phyloP scores from a whole-genome alignment of 2,329 filamentous ascomycete species.

The Cladosporium phlei region DNA sequence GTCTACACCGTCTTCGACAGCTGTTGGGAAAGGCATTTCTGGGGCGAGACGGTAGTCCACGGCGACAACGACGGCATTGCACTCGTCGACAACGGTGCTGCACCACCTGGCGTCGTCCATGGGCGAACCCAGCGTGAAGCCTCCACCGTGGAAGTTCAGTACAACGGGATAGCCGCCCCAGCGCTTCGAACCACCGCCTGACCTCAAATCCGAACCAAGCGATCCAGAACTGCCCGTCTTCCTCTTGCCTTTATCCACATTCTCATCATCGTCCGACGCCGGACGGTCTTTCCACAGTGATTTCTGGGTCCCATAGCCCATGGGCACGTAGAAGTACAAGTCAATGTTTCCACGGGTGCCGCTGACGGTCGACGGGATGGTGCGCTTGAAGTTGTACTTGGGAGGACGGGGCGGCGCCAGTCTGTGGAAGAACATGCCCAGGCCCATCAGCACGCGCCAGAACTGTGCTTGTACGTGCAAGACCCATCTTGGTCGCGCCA shows the following conservation, averaged over 20 bases:
- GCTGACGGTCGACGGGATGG: slow-evolving; percentile 49
- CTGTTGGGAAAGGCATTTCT: slow-evolving; percentile 58
- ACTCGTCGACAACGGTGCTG: slow-evolving; percentile 50
- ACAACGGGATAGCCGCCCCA: slow-evolving; percentile 49
- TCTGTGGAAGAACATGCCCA: slow-evolving; percentile 65
- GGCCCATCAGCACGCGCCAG: slow-evolving; percentile 63
- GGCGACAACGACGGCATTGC: slow-evolving; percentile 55
- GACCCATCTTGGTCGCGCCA: slow-evolving; percentile 50
- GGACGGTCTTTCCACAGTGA: slow-evolving; percentile 27
- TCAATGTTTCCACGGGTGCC: slow-evolving; percentile 44
- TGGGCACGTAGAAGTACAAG: slow-evolving; percentile 59
- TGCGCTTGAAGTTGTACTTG: slow-evolving; percentile 54
- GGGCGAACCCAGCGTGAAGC: slow-evolving; percentile 56
- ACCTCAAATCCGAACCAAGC: slow-evolving; percentile 22
- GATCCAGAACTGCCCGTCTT: slow-evolving; percentile 22
- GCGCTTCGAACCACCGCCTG: slow-evolving; percentile 33
- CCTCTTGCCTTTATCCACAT: slow-evolving; percentile 15
- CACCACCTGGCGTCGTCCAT: slow-evolving; percentile 60
- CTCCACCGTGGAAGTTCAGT: slow-evolving; percentile 62
- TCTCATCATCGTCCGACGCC: slow-evolving; percentile 7
- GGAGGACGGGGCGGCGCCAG: slow-evolving; percentile 58
- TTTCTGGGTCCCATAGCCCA: slow-evolving; percentile 42
- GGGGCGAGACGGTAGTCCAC: slow-evolving; percentile 60
- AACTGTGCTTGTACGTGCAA: slow-evolving; percentile 59
- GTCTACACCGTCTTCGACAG: slow-evolving; percentile 60